These are phyloP conservation scores for Citrus sp. DNA, from an alignment of 345 rosid species.

Conservation along the genomic window DNA sequence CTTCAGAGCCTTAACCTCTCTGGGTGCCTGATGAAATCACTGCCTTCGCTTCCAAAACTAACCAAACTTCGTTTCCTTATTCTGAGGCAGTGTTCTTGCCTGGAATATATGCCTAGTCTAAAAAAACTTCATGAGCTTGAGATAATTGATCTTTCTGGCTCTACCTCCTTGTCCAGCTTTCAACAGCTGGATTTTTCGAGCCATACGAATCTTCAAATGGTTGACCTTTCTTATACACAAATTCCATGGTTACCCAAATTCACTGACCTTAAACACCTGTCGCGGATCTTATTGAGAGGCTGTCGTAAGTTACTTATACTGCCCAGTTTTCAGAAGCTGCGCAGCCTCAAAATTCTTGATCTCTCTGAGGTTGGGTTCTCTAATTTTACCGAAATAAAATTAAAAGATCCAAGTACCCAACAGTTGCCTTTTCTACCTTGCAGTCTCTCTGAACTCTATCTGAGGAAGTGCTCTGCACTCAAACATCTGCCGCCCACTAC, in stretches of 20 bases:
- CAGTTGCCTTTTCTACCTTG: conserved; percentile 22
- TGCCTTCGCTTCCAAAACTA: conserved; percentile 31
- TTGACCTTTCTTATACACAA: conserved; percentile 43
- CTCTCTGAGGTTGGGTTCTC: conserved; percentile 26
- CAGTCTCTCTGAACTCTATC: conserved; percentile 28
- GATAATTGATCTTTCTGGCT: conserved; percentile 52
- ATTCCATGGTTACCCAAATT: conserved; percentile 42
- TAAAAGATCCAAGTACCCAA: not conserved
- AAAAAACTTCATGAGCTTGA: conserved; percentile 31
- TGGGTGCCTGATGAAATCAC: conserved; percentile 20
- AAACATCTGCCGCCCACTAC: conserved; percentile 13
- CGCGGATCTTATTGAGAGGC: conserved; percentile 18
- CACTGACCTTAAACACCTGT: conserved; percentile 18
- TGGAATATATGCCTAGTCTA: conserved; percentile 38
- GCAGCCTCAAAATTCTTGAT: conserved; percentile 38
- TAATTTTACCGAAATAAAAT: not conserved
- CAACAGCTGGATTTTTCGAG: conserved; percentile 20
- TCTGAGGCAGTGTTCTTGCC: conserved; percentile 30
- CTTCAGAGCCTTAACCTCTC: conserved; percentile 59
- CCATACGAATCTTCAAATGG: conserved; percentile 34
- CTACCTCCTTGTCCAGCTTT: conserved; percentile 21
- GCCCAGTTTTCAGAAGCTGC: conserved; percentile 22
- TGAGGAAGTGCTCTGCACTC: conserved; percentile 25
- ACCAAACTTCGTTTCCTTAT: conserved; percentile 40
- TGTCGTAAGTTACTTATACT: conserved; percentile 22